Percentiles rank a stretch among this genome's conserved stretches.
Conservation (phyloP, 352 stramenopile genomes). For the Phytophthora multivora region DNA sequence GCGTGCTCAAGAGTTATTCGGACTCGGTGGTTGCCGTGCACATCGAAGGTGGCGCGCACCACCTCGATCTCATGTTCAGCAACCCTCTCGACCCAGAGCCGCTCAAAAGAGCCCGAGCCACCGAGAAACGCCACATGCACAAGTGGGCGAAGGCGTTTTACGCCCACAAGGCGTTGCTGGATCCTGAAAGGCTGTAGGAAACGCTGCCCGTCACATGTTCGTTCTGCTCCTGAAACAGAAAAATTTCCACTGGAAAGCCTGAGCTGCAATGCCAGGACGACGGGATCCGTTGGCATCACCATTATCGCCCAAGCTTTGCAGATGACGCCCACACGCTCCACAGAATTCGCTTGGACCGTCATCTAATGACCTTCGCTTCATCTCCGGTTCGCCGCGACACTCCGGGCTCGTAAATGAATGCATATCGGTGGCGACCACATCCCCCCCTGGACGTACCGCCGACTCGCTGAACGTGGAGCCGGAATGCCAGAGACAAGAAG, state of each 20-base stretch:
- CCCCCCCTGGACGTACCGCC: background rate
- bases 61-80: conserved; percentile 93
- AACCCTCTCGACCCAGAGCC: conserved; percentile 77
- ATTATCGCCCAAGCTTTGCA: conserved; percentile 7
- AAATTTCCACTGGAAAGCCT: conserved; percentile 10
- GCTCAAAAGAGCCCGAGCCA: conserved; percentile 65
- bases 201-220: conserved; percentile 6
- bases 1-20: conserved; percentile 70
- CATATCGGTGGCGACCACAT: background rate
- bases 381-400: background rate
- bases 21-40: conserved; percentile 68
- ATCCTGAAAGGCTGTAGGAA: conserved; percentile 12
- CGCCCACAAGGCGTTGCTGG: conserved; percentile 10
- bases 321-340: conserved; percentile 10
- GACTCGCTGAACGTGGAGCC: background rate
- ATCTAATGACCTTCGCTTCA: background rate
- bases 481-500: background rate
- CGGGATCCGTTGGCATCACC: conserved; percentile 9
- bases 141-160: conserved; percentile 60
- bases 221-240: background rate
- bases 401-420: background rate
- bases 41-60: conserved; percentile 85
- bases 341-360: conserved; percentile 6
- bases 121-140: conserved; percentile 74
- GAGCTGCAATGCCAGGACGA: conserved; percentile 25